Conservation (phyloP, 2,329 filamentous ascomycete species). For the Chaetothyriales sp. region DNA sequence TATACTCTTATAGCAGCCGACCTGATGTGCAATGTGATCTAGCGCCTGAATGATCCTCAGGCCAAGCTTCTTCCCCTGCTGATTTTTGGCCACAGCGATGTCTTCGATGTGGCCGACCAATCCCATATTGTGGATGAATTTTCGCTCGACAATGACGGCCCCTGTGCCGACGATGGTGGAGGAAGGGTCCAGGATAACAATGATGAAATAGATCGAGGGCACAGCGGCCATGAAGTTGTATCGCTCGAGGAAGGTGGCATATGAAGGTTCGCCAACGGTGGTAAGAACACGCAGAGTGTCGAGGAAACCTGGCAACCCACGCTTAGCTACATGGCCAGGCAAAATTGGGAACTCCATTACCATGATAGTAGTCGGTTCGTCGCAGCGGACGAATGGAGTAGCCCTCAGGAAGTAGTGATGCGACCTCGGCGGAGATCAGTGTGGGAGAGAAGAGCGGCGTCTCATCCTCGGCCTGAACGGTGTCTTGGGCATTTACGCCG, state of each 20-base stretch:
- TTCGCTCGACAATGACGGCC: conserved; percentile 79
- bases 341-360: conserved; percentile 4
- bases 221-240: conserved; percentile 69
- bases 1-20: conserved; percentile 94
- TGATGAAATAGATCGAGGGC: conserved; percentile 68
- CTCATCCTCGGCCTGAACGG: conserved; percentile 23
- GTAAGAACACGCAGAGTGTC: conserved; percentile 85
- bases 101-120: conserved; percentile 94
- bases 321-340: neutral
- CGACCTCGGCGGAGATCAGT: conserved; percentile 65
- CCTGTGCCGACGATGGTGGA: conserved; percentile 75
- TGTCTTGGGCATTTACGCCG: neutral
- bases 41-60: conserved; percentile 86
- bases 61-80: conserved; percentile 95
- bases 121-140: conserved; percentile 41
- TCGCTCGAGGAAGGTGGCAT: conserved; percentile 60
- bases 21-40: conserved; percentile 71
- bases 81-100: conserved; percentile 85
- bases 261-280: conserved; percentile 73
- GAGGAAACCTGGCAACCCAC: conserved; percentile 48
- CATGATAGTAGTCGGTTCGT: conserved; percentile 60
- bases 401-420: conserved; percentile 58
- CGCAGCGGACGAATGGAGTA: conserved; percentile 74
- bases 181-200: conserved; percentile 66
- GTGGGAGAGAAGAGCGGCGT: conserved; percentile 59